Percentiles rank a stretch among this genome's conserved stretches.
Evolutionary conservation across 1,139 yeast species (phyloP).

Genomic region (Suhomyces coccinellae): DNA sequence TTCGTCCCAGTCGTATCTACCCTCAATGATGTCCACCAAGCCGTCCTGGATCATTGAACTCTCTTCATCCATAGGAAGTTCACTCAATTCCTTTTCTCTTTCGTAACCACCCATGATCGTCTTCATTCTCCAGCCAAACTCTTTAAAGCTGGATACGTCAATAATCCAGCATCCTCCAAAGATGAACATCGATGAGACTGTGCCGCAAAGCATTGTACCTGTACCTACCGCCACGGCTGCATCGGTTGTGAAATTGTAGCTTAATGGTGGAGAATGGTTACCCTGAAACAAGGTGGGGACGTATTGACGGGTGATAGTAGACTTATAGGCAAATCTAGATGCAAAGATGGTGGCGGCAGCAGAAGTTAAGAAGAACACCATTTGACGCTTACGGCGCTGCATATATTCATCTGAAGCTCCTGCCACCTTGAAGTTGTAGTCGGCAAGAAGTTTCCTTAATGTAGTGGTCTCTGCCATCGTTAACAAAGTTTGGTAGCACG

Average conservation of each 20-base stretch:
- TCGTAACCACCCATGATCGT: conserved; percentile 66
- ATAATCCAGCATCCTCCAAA: conserved; percentile 80
- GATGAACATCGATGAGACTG: conserved; percentile 69
- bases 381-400: conserved; percentile 66
- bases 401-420: conserved; percentile 45
- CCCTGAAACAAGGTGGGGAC: conserved; percentile 81
- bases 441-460: conserved; percentile 9
- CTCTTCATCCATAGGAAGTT: conserved; percentile 68
- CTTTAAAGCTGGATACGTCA: conserved; percentile 67
- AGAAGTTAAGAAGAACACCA: conserved; percentile 69
- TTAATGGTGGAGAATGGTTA: conserved; percentile 77
- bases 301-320: conserved; percentile 72
- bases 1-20: conserved; percentile 32
- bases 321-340: conserved; percentile 71
- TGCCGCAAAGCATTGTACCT: conserved; percentile 73
- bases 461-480: conserved; percentile 11
- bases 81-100: conserved; percentile 47
- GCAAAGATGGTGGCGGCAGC: conserved; percentile 72
- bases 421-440: conserved; percentile 35
- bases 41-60: conserved; percentile 55
- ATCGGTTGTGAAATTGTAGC: conserved; percentile 75
- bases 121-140: conserved; percentile 73
- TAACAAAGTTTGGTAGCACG: neutral
- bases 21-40: conserved; percentile 47
- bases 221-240: conserved; percentile 86